phyloP scores from a whole-genome alignment of 306 rosid genomes.

The Rosa chinensis region DNA sequence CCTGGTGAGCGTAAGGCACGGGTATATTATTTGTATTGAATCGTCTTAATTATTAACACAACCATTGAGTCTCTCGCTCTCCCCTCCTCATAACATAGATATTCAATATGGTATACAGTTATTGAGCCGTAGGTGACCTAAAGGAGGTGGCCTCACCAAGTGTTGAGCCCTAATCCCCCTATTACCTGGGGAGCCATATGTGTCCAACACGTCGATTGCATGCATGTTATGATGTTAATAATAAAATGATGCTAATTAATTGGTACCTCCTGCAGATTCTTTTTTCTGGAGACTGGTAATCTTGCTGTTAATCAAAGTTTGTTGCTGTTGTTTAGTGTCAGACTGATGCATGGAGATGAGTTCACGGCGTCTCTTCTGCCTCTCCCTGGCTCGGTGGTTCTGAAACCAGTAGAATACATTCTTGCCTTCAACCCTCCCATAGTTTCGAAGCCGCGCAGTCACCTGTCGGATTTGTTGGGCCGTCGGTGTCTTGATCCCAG shows the following conservation, averaged over 20 bases:
- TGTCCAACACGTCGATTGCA: neutral
- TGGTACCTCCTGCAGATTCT: neutral
- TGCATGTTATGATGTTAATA: neutral
- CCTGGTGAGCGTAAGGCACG: neutral
- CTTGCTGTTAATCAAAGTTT: neutral
- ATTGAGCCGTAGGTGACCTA: no score
- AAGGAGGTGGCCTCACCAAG: no score
- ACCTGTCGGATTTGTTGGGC: conserved; percentile 68
- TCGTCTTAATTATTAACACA: neutral
- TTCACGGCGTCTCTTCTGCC: conserved; percentile 55
- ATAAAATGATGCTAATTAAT: neutral
- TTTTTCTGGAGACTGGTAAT: neutral
- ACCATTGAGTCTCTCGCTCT: neutral
- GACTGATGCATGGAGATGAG: conserved; percentile 23
- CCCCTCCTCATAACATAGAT: neutral
- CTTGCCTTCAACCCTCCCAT: conserved; percentile 74
- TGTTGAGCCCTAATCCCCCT: neutral
- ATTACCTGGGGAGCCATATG: neutral
- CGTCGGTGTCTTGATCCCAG: conserved; percentile 62
- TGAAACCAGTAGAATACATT: conserved; percentile 90
- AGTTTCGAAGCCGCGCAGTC: conserved; percentile 50
- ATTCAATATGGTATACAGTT: neutral
- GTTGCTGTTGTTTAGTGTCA: neutral
- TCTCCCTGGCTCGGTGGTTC: conserved; percentile 76
- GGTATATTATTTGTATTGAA: no score